Base-by-base conservation (phyloP, 345 rosid genomes). In the Eucalyptus pumila region DNA sequence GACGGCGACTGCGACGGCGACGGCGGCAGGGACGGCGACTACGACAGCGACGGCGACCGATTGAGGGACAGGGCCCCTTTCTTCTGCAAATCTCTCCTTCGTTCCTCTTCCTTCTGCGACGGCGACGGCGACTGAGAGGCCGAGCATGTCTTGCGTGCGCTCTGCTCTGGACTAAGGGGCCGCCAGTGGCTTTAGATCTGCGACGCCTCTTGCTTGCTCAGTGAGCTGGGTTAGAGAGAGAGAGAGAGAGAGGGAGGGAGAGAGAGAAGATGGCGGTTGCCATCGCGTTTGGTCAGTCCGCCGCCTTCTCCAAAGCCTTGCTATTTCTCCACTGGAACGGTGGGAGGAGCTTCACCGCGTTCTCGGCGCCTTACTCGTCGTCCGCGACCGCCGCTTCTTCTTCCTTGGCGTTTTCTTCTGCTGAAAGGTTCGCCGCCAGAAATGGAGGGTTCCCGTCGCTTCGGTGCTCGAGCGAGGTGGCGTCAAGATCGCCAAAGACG, bases 381-480 rank as follows among this genome's bases (percentile, higher is more conserved):
- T 91, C 90, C 91, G 89, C 67, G n/a, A 92, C 88, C 42, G 50
- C 52, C 62, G 56, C 81, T 21, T 90, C 95, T 87, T 94, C 94
- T 87, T 91, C 96, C 21, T 92, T 94, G 2, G 52, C 92, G 50
- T 91, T 92, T 23, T 86, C 65, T 14, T 83, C 93, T 87, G 56
- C 95, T 49, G 90, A 91, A 89, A 89, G 56, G 85, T 92, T 65
- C 89, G 91, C 89, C 90, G 90, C 87, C 94, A 88, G 85, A 94
- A 93, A 14, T 92, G 94, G 91, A 92, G 92, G 6, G 90, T 87
- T 24, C 96, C 98, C 3, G 91, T 93, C 50, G 95, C 93, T 92
- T 96, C 97, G 23, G 91, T 89, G 81, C 93, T 97, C 56, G 95
- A 96, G 91, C 94, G 96, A 19, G 94, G 95, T 4, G 98, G 99